Base-by-base conservation (phyloP, 2,329 filamentous ascomycete genomes). In the Diaporthe sp. region DNA sequence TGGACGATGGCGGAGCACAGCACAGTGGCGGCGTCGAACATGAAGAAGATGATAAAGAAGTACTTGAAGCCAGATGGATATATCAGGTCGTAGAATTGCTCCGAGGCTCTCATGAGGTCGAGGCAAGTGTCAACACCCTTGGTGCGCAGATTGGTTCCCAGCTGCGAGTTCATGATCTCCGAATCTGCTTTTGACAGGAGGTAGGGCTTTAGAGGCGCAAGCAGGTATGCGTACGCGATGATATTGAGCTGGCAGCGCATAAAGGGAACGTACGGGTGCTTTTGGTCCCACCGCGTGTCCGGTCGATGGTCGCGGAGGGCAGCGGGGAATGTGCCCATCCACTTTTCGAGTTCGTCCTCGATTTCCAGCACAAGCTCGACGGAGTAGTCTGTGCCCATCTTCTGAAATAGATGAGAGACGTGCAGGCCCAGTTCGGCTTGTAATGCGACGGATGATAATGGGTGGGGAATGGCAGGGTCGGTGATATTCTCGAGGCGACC, bases 1-100 rank as follows among this genome's bases (percentile, higher is more conserved):
- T 81, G 79, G 20, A 80, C 74, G 37, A 82, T 76, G 1, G 78
- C 81, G 10, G 80, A 81, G 74, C 80, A 82, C 73, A 82, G 65
- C 51, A 79, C 76, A 15, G 80, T 81, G 13, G 80, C 75, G 34
- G 80, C 78, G 68, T 82, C 81, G 65, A 82, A 82, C 51, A 82
- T 80, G 78, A 81, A 82, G 73, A 82, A 82, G 71, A 81, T 78
- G 58, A 79, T 78, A 73, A 80, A 81, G 65, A 81, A 80, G 73
- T 80, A 82, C 70, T 80, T 82, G 65, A 79, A 78, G 15, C 79
- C 79, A 3, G 71, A 74, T 53, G 80, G 76, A 20, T 68, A 80
- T 10, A 74, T 75, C 13, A 82, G 44, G 47, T 76, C 78, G 13
- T 81, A 79, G 60, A 81, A 82, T 34, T 63, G 49, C 67, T 77